phyloP scores from a whole-genome alignment of 768 basidiomycete species.

The Ephemerocybe angulata region DNA sequence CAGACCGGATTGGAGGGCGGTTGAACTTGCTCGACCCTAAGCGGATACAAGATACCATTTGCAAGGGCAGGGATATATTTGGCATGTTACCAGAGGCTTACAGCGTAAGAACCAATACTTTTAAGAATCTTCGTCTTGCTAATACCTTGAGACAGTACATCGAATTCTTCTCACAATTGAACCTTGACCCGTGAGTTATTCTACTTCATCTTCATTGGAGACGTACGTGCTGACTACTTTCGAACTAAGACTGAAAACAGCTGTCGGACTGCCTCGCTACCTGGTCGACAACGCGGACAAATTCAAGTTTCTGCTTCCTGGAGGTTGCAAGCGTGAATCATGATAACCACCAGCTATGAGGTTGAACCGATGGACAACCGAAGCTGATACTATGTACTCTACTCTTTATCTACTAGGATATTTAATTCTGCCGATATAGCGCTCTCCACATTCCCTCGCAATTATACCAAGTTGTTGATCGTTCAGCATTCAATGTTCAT shows the following conservation, averaged over 20 bases:
- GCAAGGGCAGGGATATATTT: slow-evolving; percentile 59
- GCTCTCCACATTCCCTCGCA: too few species aligned
- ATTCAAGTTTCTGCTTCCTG: slow-evolving; percentile 53
- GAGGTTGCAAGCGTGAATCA: slow-evolving; percentile 43
- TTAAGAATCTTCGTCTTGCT: not conserved
- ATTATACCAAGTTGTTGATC: too few species aligned
- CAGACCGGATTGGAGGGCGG: slow-evolving; percentile 53
- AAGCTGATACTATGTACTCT: not conserved
- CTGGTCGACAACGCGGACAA: slow-evolving; percentile 47
- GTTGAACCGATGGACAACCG: not conserved
- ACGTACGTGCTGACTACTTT: not conserved
- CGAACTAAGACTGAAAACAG: slow-evolving; percentile 34
- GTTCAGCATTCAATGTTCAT: too few species aligned
- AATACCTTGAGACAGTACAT: slow-evolving; percentile 34
- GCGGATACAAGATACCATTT: slow-evolving; percentile 56
- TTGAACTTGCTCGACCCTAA: slow-evolving; percentile 43
- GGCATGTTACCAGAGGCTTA: slow-evolving; percentile 64
- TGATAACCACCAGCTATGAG: slow-evolving; percentile 5
- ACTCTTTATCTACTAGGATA: not conserved
- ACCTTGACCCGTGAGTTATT: slow-evolving; percentile 43
- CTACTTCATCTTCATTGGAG: not conserved
- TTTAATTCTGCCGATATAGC: too few species aligned
- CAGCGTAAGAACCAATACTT: slow-evolving; percentile 38
- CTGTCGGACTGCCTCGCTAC: slow-evolving; percentile 50
- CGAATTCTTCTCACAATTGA: slow-evolving; percentile 50